A percentile compares a stretch with the other conserved stretches of the same genome.
phyloP scores from a whole-genome alignment of 148 eudicot species.

The Fagopyrum tataricum region DNA sequence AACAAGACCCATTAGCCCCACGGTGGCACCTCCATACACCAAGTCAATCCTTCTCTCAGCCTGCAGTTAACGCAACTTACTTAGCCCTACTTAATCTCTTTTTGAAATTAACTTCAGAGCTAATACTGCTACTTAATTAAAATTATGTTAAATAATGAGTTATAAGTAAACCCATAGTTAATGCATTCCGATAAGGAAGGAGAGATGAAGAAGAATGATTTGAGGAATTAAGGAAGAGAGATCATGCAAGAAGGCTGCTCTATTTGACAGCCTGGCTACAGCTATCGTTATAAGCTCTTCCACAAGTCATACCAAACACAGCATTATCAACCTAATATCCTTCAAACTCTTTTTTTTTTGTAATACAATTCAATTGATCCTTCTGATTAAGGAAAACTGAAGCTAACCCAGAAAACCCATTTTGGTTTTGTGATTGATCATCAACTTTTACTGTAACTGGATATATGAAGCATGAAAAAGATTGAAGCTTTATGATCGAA shows the following conservation, averaged over 20 bases:
- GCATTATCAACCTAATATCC: not conserved
- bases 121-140: no score
- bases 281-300: constrained; percentile 40
- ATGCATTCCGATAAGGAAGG: not conserved
- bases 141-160: not conserved
- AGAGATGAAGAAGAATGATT: constrained; percentile 20
- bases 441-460: no score
- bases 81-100: not conserved
- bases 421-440: not conserved
- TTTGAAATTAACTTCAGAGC: not conserved
- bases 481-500: not conserved
- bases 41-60: constrained; percentile 93
- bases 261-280: constrained; percentile 62
- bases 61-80: constrained; percentile 21
- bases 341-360: not conserved
- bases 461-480: not conserved
- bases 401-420: constrained; percentile 8
- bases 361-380: not conserved
- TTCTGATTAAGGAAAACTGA: not conserved
- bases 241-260: constrained; percentile 94
- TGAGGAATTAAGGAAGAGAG: constrained; percentile 22
- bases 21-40: constrained; percentile 98
- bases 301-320: constrained; percentile 7
- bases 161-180: not conserved
- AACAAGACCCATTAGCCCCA: constrained; percentile 99